Evolutionary conservation across 176 grass and related monocot genomes (phyloP), one percentile per base, ranked within the genome.

Genomic region (Melocanna baccifera): DNA sequence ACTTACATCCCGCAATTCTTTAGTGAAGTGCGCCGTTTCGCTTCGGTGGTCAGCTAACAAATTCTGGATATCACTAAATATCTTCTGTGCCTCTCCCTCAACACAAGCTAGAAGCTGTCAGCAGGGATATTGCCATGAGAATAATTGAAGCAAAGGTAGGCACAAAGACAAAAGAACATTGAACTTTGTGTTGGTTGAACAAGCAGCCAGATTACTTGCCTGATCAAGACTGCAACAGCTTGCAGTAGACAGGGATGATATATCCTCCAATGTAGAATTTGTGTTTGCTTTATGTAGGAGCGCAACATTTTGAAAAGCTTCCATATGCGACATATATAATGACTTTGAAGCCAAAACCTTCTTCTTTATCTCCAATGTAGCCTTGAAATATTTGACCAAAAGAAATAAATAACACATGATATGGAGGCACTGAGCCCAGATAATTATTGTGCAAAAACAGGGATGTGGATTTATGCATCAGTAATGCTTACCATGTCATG

Each of bases 201-300:
- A 68, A 52, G 30, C 26, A 82, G 12, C 29, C n/a, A 85, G 56
- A 77, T 62, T 79, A 88, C 78, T 78, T 83, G 72, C 97, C 88
- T 99, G 93, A 81, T 96, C 94, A 73, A 96, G 73, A 75, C 93
- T 96, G 80, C 86, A 94, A 39, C 88, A 92, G 80, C 91, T 99
- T 53, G 91, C 73, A 45, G 86, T 80, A 43, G 92, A 80, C 8
- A 89, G 56, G 22, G 87, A 91, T 55, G 91, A 94, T 58, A 99
- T 74, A 75, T 99, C 97, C 53, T 99, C 97, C 37, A 99, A 46
- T 39, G 57, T 87, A 32, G 84, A 87, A 88, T 96, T 92, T 48
- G 88, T 79, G 64, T 80, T 88, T 87, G 97, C 91, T 77, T 99
- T 99, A 76, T 99, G 97, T 61, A 99, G 85, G 14, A 94, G 81